Evolutionary conservation across 2,329 filamentous ascomycete species (phyloP).

Genomic region (Aspergillus floridensis): DNA sequence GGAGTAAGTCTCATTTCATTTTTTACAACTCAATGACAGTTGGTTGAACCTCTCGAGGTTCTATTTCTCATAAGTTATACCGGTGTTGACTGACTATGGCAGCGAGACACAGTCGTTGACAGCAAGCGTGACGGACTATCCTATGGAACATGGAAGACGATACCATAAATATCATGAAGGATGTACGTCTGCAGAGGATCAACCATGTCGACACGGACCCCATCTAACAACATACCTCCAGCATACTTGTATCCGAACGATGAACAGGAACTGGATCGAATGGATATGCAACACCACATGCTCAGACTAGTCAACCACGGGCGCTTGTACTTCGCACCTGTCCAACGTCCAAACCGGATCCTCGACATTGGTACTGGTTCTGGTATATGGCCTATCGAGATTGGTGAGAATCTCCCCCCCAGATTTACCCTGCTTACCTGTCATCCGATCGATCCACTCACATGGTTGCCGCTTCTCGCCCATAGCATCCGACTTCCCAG

Average conservation of each 20-base stretch:
- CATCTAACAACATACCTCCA: conserved; percentile 9
- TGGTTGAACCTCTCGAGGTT: not conserved
- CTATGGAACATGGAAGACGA: conserved; percentile 42
- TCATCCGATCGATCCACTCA: conserved; percentile 11
- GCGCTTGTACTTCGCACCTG: conserved; percentile 47
- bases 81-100: not conserved
- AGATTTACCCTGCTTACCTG: conserved; percentile 6
- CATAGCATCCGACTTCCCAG: conserved; percentile 50
- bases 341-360: conserved; percentile 47
- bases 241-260: conserved; percentile 53
- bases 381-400: conserved; percentile 67
- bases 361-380: conserved; percentile 62
- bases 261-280: conserved; percentile 53
- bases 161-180: conserved; percentile 48
- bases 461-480: conserved; percentile 5
- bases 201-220: not conserved
- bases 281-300: conserved; percentile 57
- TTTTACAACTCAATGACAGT: not conserved
- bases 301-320: conserved; percentile 49
- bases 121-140: conserved; percentile 45
- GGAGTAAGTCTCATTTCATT: conserved; percentile 22
- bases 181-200: conserved; percentile 26
- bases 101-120: conserved; percentile 45
- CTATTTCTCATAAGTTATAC: not conserved
- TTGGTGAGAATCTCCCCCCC: conserved; percentile 46